A percentile compares a stretch with the other conserved stretches of the same genome.
phyloP scores from a whole-genome alignment of 768 basidiomycete species.

The Termitomyces sp. region DNA sequence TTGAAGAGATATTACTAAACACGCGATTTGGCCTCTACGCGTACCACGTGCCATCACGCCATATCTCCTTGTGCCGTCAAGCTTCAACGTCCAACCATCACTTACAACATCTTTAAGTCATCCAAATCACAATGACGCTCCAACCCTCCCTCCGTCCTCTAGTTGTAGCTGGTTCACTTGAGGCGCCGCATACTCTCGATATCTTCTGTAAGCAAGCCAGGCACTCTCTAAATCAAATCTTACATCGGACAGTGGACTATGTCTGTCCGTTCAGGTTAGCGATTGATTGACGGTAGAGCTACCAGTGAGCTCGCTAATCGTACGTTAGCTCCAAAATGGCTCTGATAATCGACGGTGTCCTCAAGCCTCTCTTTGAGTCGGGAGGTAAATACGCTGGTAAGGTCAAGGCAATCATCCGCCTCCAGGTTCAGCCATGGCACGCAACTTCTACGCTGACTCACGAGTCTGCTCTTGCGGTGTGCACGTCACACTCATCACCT shows the following conservation, averaged over 20 bases:
- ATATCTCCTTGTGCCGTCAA: neutral
- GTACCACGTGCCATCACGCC: no score
- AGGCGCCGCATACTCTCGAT: conserved; percentile 77
- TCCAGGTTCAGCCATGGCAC: conserved; percentile 82
- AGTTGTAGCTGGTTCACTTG: conserved; percentile 52
- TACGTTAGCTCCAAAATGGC: conserved; percentile 55
- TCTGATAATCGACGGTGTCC: conserved; percentile 52
- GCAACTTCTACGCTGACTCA: conserved; percentile 69
- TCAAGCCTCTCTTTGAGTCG: conserved; percentile 55
- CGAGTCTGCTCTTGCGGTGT: conserved; percentile 81
- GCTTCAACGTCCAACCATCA: neutral
- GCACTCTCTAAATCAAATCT: neutral
- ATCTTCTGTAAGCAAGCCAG: conserved; percentile 57
- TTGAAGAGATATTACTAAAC: no score
- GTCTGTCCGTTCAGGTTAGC: conserved; percentile 78
- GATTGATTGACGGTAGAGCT: neutral
- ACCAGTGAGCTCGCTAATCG: neutral
- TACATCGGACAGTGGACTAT: conserved; percentile 64
- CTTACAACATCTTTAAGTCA: neutral
- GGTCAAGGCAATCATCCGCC: conserved; percentile 69
- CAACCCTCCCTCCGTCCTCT: conserved; percentile 70
- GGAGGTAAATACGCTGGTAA: conserved; percentile 68
- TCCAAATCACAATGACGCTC: conserved; percentile 57
- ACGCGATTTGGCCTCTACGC: no score
- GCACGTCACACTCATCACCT: neutral